Evolutionary conservation across 2,329 filamentous ascomycete species (phyloP).

Genomic region (Aspergillus fijiensis): DNA sequence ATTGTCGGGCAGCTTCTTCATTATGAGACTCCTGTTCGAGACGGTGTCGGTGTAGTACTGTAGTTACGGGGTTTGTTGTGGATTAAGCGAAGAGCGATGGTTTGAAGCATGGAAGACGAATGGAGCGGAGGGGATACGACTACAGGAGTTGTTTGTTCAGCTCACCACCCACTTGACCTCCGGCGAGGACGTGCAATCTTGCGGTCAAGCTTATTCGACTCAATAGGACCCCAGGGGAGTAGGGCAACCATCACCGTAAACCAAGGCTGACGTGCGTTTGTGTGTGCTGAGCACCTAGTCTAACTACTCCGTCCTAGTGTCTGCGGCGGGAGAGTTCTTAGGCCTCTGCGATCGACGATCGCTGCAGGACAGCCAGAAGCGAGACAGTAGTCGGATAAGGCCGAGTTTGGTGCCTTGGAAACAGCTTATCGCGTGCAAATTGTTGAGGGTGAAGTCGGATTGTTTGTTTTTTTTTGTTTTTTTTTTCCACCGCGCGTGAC

Average conservation of each 20-base stretch:
- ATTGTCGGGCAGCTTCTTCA: background rate
- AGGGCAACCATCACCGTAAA: background rate
- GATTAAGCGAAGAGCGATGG: too few species aligned
- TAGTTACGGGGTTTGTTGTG: too few species aligned
- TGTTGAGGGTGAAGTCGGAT: background rate
- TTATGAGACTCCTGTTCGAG: background rate
- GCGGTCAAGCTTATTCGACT: background rate
- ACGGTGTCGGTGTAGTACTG: background rate
- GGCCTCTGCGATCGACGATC: constrained; percentile 2
- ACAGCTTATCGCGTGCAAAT: too few species aligned
- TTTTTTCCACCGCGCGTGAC: too few species aligned
- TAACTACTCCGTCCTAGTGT: background rate
- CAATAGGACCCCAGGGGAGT: background rate
- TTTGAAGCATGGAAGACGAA: background rate
- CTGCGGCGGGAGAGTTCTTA: background rate
- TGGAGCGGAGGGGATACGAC: background rate
- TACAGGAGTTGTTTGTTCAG: background rate
- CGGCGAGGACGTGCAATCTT: background rate
- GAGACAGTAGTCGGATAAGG: background rate
- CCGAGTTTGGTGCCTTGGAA: background rate
- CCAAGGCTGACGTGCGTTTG: background rate
- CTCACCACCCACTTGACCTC: background rate
- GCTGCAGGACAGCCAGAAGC: constrained; percentile 5
- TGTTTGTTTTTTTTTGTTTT: too few species aligned
- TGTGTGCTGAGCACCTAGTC: background rate